These are phyloP conservation scores for Xerocomellus chrysenteron DNA, from an alignment of 768 basidiomycete species.

Conservation along the genomic window DNA sequence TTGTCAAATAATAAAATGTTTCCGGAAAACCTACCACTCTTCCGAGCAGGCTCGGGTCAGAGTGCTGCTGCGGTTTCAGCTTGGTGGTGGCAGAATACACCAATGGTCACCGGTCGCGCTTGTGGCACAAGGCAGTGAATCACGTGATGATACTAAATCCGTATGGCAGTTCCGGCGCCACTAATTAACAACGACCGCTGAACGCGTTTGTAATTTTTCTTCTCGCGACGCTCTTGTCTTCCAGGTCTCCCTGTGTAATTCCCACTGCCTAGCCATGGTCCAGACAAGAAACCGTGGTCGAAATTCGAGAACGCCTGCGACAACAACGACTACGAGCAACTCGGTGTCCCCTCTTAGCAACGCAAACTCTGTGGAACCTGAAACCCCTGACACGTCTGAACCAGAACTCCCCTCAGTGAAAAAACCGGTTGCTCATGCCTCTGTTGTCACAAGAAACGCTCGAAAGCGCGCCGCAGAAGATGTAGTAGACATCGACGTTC, in stretches of 20 bases:
- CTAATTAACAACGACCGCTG: slow-evolving; percentile 19
- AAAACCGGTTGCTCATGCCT: background rate
- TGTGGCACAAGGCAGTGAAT: slow-evolving; percentile 21
- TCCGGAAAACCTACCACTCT: no score
- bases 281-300: slow-evolving; percentile 20
- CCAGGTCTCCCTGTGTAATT: background rate
- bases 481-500: slow-evolving; percentile 24
- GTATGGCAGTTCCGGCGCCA: slow-evolving; percentile 18
- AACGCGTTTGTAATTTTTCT: slow-evolving; percentile 25
- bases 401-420: slow-evolving; percentile 17
- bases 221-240: slow-evolving; percentile 15
- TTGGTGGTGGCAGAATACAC: background rate
- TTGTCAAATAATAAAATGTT: background rate
- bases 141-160: slow-evolving; percentile 24
- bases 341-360: slow-evolving; percentile 52
- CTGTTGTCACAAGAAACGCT: slow-evolving; percentile 9
- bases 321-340: slow-evolving; percentile 36
- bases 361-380: slow-evolving; percentile 42
- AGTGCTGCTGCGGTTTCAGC: background rate
- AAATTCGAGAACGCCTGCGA: slow-evolving; percentile 20
- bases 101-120: slow-evolving; percentile 17
- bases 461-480: slow-evolving; percentile 38
- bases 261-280: slow-evolving; percentile 17
- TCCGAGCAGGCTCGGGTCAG: no score
- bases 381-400: slow-evolving; percentile 56